Evolutionary conservation across 257 asterid genomes (phyloP).

Genomic region (Leonotis leonurus): DNA sequence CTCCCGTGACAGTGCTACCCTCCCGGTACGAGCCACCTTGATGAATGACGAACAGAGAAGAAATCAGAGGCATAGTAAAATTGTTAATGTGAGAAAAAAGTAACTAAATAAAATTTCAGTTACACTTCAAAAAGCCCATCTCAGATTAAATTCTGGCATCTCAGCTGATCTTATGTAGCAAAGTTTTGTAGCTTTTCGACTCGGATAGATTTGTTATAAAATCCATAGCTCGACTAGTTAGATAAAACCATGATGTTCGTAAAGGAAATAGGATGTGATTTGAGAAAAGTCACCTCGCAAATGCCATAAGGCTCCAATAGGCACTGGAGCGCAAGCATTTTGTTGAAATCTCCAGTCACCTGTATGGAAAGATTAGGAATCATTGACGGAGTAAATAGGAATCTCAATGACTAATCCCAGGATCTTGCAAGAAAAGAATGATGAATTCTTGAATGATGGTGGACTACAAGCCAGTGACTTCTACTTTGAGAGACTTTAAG

Average conservation of each 20-base stretch:
- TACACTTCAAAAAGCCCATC: too few species aligned
- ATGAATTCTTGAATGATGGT: too few species aligned
- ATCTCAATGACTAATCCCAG: neutral
- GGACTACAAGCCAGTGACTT: too few species aligned
- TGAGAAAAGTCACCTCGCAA: slow-evolving; percentile 71
- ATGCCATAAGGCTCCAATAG: slow-evolving; percentile 78
- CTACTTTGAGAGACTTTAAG: too few species aligned
- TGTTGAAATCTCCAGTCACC: slow-evolving; percentile 82
- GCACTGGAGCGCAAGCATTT: slow-evolving; percentile 75
- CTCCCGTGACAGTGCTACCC: slow-evolving; percentile 71
- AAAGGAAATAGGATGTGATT: neutral
- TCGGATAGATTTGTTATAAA: too few species aligned
- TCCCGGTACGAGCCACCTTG: slow-evolving; percentile 88
- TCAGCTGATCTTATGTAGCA: too few species aligned
- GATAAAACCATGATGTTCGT: neutral
- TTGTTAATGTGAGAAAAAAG: too few species aligned
- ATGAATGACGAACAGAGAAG: too few species aligned
- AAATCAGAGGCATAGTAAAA: too few species aligned
- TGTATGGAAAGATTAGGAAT: slow-evolving; percentile 21
- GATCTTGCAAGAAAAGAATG: neutral
- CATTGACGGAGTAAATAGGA: neutral
- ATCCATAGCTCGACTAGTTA: neutral
- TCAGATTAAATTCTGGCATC: too few species aligned
- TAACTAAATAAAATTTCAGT: too few species aligned
- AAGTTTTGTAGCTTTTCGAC: too few species aligned